Conservation (phyloP, 2,329 filamentous ascomycete species). For the Ophiostoma himal-ulmi region DNA sequence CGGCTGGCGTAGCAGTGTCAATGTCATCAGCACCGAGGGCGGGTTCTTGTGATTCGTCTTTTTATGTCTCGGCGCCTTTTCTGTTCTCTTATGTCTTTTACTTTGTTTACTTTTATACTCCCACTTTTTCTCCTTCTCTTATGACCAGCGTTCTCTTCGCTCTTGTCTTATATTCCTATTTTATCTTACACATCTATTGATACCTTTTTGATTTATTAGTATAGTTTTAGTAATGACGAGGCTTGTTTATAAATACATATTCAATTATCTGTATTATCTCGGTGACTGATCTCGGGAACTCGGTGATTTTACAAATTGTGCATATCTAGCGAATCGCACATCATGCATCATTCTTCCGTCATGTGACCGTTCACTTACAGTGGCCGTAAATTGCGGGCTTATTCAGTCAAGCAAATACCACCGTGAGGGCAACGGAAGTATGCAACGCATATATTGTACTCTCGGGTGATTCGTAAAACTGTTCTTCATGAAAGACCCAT, state of each 20-base stretch:
- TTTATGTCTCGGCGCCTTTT: neutral
- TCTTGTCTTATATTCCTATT: constrained; percentile 7
- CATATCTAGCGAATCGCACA: neutral
- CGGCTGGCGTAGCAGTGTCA: constrained; percentile 53
- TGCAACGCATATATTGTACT: too few species aligned
- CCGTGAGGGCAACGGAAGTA: too few species aligned
- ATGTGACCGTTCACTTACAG: neutral
- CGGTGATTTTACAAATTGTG: neutral
- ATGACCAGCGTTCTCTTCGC: constrained; percentile 10
- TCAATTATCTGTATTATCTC: neutral
- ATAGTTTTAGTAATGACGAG: neutral
- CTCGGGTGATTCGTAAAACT: too few species aligned
- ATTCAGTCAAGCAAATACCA: neutral
- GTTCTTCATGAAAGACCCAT: too few species aligned
- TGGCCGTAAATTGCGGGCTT: neutral
- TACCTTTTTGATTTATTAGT: constrained; percentile 10
- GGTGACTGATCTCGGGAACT: neutral
- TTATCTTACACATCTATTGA: neutral
- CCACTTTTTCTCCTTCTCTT: neutral
- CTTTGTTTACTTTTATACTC: neutral
- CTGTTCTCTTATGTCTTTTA: neutral
- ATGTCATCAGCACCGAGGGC: constrained; percentile 49
- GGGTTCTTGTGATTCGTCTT: constrained; percentile 47
- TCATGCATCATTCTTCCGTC: neutral
- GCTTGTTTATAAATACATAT: neutral